Conservation (phyloP, 345 rosid genomes). For the Hypericum perforatum region DNA sequence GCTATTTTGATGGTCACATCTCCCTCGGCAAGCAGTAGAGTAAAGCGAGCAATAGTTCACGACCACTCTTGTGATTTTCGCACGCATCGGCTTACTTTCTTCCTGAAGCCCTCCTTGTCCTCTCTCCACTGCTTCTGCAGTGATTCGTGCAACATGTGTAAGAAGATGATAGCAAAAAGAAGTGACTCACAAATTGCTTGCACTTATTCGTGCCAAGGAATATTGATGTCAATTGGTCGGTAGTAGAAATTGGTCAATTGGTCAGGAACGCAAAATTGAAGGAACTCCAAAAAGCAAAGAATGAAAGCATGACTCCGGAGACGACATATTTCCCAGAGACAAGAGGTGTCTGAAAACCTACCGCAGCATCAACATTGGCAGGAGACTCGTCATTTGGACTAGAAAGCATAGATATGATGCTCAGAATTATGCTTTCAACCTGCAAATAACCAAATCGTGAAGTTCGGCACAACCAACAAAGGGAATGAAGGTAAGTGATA, state of each 20-base stretch:
- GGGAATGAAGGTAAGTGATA: no score
- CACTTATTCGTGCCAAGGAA: no score
- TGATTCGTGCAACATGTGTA: neutral
- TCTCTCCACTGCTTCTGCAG: slow-evolving; percentile 90
- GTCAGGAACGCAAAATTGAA: no score
- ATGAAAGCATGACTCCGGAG: neutral
- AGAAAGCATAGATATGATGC: slow-evolving; percentile 92
- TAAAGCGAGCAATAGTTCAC: slow-evolving; percentile 11
- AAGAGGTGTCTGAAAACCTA: slow-evolving; percentile 20
- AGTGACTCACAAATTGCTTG: no score
- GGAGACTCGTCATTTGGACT: slow-evolving; percentile 92
- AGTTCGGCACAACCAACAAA: neutral
- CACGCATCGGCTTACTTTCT: slow-evolving; percentile 80
- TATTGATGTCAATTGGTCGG: no score
- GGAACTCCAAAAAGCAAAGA: no score
- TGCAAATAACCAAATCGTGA: slow-evolving; percentile 9
- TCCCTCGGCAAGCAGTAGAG: no score
- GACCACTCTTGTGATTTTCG: slow-evolving; percentile 80
- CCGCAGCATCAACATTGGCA: slow-evolving; percentile 89
- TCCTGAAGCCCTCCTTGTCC: slow-evolving; percentile 58
- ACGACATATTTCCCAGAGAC: neutral
- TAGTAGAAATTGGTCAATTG: no score
- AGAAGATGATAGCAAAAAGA: no score
- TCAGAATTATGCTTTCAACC: slow-evolving; percentile 88
- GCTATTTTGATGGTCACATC: no score